Evolutionary conservation across 192 early-diverging fungal species (phyloP).

Genomic region (Entomortierella lignicola): DNA sequence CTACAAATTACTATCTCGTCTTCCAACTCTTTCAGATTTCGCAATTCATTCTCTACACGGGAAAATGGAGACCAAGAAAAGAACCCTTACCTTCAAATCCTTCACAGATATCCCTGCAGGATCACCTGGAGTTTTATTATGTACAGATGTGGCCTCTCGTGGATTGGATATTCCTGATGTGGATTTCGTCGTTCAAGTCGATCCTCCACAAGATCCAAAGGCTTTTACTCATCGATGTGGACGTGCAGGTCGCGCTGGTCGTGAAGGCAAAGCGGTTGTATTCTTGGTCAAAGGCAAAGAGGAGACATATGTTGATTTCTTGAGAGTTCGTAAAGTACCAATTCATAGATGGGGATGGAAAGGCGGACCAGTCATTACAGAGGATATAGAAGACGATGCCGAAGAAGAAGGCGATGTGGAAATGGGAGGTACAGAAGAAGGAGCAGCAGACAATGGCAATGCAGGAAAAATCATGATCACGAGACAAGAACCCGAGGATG

Average conservation of each 20-base stretch:
- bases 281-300: conserved; percentile 86
- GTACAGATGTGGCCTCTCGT: conserved; percentile 96
- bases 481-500: conserved; percentile 45
- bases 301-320: conserved; percentile 90
- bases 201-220: conserved; percentile 97
- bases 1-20: conserved; percentile 67
- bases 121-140: conserved; percentile 82
- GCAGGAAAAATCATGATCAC: conserved; percentile 32
- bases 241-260: conserved; percentile 90
- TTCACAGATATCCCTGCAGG: conserved; percentile 75
- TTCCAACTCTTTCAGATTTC: conserved; percentile 63
- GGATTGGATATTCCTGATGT: conserved; percentile 97
- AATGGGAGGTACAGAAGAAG: neutral
- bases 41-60: conserved; percentile 88
- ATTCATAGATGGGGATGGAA: conserved; percentile 67
- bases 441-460: conserved; percentile 23
- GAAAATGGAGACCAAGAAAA: conserved; percentile 90
- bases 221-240: conserved; percentile 96
- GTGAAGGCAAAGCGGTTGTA: conserved; percentile 86
- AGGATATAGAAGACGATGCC: conserved; percentile 38
- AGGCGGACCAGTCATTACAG: conserved; percentile 46
- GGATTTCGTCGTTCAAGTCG: conserved; percentile 93
- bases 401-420: conserved; percentile 9
- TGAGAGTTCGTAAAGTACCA: conserved; percentile 91
- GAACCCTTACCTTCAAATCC: conserved; percentile 81